Evolutionary conservation across 768 basidiomycete species (phyloP).

Genomic region (Suillus subluteus): DNA sequence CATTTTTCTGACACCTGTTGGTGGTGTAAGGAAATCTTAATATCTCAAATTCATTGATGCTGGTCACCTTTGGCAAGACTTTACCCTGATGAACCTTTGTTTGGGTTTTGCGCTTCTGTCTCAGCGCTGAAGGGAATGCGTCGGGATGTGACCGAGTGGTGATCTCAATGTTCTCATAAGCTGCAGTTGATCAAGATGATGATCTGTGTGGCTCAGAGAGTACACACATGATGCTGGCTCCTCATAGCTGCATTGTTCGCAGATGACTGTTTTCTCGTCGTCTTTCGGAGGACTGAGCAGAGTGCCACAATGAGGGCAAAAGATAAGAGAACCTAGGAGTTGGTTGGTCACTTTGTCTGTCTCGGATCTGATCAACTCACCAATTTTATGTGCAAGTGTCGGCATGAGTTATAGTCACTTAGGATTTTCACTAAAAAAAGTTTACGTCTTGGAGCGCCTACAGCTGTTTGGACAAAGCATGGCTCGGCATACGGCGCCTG

Average conservation of each 20-base stretch:
- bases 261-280: constrained; percentile 72
- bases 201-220: background rate
- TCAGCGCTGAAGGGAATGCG: constrained; percentile 88
- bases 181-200: constrained; percentile 42
- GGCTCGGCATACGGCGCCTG: background rate
- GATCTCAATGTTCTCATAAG: constrained; percentile 90
- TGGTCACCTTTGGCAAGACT: constrained; percentile 66
- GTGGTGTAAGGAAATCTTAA: constrained; percentile 4
- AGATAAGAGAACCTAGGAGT: constrained; percentile 79
- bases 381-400: constrained; percentile 52
- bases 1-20: constrained; percentile 87
- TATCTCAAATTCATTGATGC: constrained; percentile 33
- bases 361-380: constrained; percentile 30
- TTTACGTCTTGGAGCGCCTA: background rate
- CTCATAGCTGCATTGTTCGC: constrained; percentile 86
- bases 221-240: constrained; percentile 89
- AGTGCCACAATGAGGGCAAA: constrained; percentile 93
- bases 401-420: constrained; percentile 19
- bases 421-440: background rate
- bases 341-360: background rate
- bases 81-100: constrained; percentile 76
- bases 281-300: constrained; percentile 81
- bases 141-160: constrained; percentile 91
- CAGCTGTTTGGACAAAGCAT: background rate
- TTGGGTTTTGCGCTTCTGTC: constrained; percentile 88